These are phyloP conservation scores for Chaetomium olivaceum DNA, from an alignment of 2,329 filamentous ascomycete genomes.

Conservation along the genomic window DNA sequence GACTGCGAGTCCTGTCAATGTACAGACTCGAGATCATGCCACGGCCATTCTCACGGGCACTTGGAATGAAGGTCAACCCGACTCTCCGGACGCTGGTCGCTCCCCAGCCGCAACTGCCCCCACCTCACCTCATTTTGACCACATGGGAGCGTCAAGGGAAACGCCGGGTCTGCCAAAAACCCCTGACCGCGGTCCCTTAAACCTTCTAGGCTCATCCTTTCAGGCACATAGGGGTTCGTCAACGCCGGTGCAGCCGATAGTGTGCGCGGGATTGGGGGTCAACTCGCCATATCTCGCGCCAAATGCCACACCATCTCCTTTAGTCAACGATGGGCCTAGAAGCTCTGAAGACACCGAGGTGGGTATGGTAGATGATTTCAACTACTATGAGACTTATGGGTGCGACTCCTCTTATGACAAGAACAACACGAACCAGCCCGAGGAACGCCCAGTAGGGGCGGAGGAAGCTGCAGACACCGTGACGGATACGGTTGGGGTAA, in stretches of 20 bases:
- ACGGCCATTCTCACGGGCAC: constrained; percentile 57
- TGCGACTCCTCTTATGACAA: constrained; percentile 6
- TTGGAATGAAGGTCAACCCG: constrained; percentile 64
- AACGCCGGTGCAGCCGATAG: constrained; percentile 14
- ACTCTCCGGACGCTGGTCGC: constrained; percentile 49
- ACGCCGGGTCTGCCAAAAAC: constrained; percentile 14
- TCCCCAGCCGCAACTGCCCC: constrained; percentile 15
- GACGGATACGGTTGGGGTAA: constrained; percentile 93
- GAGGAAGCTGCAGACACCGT: constrained; percentile 60
- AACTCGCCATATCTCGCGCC: constrained; percentile 16
- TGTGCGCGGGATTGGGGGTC: constrained; percentile 22
- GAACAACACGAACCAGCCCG: background rate
- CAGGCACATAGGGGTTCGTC: constrained; percentile 21
- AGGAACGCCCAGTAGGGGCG: constrained; percentile 10
- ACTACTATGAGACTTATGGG: constrained; percentile 4
- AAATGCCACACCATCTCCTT: constrained; percentile 8
- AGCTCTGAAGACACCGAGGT: constrained; percentile 18
- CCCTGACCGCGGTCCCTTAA: constrained; percentile 17
- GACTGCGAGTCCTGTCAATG: constrained; percentile 18
- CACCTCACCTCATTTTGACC: constrained; percentile 17
- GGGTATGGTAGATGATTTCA: constrained; percentile 6
- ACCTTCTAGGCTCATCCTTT: constrained; percentile 23
- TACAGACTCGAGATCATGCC: constrained; percentile 49
- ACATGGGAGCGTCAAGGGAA: background rate
- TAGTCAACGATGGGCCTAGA: constrained; percentile 28